Evolutionary conservation across 2,329 filamentous ascomycete genomes (phyloP), one percentile per base, ranked within the genome.

Genomic region (Huntiella bhutanensis): DNA sequence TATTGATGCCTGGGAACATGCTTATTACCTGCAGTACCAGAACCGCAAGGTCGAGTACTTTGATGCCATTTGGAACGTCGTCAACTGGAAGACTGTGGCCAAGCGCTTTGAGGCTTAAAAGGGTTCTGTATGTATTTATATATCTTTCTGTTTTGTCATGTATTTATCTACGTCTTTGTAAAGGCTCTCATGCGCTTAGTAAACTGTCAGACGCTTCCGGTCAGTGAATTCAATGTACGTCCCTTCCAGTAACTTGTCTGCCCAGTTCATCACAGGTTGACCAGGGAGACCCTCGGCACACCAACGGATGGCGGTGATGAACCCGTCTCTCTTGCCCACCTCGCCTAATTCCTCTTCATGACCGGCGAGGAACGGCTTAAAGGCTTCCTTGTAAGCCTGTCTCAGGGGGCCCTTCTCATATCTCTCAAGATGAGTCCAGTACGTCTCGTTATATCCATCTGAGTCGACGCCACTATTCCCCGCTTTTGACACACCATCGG

Each of bases 11-110:
- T 94, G 86, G 86, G 86, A 94, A 71, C 86, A 94, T 65, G 86
- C 86, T 45, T 93, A 92, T 70, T 92, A 93, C 67, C 71, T 94
- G 52, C 84, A 94, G 69, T 94, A 94, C 68, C 75, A 94, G 75
- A 94, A 94, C 72, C 80, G 85, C 64, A 94, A 94, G 77, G 86
- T 81, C 49, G 86, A 94, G 68, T 94, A 94, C 71, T 94, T 94
- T 65, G 74, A 74, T 57, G 84, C 84, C 49, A 81, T 94, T 61
- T 94, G 87, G 87, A 83, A 93, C 55, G 86, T 94, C 43, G 69
- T 94, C 63, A 94, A 94, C 77, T 95, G 87, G 87, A 85, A 86
- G 74, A 75, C 81, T 32, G 87, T 85, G 39, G 78, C 82, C 62
- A 76, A 79, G 70, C 75, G 84, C 53, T 85, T 84, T 58, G 65